Percentiles rank a stretch among this genome's conserved stretches.
Conservation (phyloP, 2,329 filamentous ascomycete genomes). For the Sordariomycetes sp. region DNA sequence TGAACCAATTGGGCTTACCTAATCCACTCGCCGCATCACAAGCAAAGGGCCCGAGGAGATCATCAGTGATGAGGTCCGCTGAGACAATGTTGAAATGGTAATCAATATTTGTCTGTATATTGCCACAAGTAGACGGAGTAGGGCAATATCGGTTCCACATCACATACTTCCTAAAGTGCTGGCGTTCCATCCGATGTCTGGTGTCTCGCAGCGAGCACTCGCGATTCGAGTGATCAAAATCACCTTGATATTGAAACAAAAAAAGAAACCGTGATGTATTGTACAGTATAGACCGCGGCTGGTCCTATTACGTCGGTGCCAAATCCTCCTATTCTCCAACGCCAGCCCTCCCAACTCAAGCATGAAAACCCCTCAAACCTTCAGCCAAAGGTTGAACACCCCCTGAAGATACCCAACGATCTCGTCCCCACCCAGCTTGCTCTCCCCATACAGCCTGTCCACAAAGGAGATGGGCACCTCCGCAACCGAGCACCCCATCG, state of each 20-base stretch:
- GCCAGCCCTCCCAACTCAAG: background rate
- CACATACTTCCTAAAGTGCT: too few relatives aligned
- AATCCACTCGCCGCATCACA: background rate
- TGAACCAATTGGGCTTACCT: background rate
- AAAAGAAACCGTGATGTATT: background rate
- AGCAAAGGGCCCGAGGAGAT: background rate
- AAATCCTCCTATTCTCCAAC: slow-evolving; percentile 1
- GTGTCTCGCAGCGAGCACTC: too few relatives aligned
- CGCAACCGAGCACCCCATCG: slow-evolving; percentile 85
- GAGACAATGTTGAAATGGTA: too few relatives aligned
- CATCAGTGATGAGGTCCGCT: background rate
- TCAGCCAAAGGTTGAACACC: slow-evolving; percentile 66
- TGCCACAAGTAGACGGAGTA: too few relatives aligned
- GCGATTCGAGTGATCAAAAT: too few relatives aligned
- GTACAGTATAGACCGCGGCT: background rate
- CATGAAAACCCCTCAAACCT: slow-evolving; percentile 41
- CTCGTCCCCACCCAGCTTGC: slow-evolving; percentile 88
- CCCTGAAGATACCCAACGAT: slow-evolving; percentile 95
- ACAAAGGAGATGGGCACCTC: slow-evolving; percentile 97
- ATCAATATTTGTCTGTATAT: too few relatives aligned
- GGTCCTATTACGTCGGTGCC: background rate
- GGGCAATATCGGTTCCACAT: too few relatives aligned
- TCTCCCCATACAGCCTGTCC: slow-evolving; percentile 89
- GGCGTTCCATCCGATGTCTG: too few relatives aligned
- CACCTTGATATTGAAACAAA: too few relatives aligned